Evolutionary conservation across 2,329 filamentous ascomycete species (phyloP), one percentile per base, ranked within the genome.

Genomic region (Fusarium sambucinum): DNA sequence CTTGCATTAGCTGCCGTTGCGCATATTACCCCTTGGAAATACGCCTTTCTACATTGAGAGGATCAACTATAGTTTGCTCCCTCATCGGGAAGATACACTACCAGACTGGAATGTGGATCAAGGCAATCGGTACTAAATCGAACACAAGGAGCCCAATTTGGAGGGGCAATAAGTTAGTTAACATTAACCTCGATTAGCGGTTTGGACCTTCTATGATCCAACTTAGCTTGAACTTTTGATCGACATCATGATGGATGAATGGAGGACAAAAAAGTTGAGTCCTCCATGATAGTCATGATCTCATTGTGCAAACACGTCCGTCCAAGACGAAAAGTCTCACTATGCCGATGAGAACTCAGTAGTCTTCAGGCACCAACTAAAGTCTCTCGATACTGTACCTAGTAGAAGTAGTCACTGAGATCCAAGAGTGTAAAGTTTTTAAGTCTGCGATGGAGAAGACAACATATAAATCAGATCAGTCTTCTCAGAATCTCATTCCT

Each of bases 31-130:
- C 14, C 41, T 37, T 6, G 23, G 16, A 9, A 13, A 25, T 16
- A 9, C 33, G 29, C 45, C 33, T 59, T 51, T 19, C 62, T 32
- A 23, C n/a, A 54, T 54, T 19, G 25, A 37, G 38, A 21, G 12
- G 35, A 52, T 52, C 30, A n/a, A 21, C 21, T 45, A 27, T 45
- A 21, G n/a, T n/a, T 50, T 30, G n/a, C 11, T 41, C 19, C 35
- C 23, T 17, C 16, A 41, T 51, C 21, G n/a, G 32, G 21, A 23
- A 14, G 23, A 38, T 45, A 40, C 21, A 37, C 40, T 32, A 19
- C 13, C 27, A n/a, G 37, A 52, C 48, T 65, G 62, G 62, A 65
- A 65, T 65, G 62, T 29, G 38, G 63, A 60, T 55, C 48, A 42
- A 60, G 50, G 40, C 11, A 30, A 37, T 37, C 17, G 13, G 16